Evolutionary conservation across 345 rosid species (phyloP).

Genomic region (Lenwebbia sp.): DNA sequence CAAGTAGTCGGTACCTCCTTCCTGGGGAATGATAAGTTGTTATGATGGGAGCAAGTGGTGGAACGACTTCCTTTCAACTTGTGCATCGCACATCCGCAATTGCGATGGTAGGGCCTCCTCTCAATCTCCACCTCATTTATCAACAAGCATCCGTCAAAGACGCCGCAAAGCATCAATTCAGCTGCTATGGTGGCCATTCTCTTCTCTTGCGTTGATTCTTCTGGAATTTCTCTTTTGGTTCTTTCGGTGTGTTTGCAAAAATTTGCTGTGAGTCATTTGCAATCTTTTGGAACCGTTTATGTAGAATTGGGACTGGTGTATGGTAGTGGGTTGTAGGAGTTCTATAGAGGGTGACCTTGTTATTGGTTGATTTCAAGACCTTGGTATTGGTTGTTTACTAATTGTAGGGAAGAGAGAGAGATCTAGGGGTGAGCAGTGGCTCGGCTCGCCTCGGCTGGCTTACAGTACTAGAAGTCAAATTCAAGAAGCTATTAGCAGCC

Average conservation of each 20-base stretch:
- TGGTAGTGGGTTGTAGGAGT: background rate
- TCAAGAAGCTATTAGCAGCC: background rate
- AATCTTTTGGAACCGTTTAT: too few relatives aligned
- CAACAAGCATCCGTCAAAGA: background rate
- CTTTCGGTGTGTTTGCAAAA: background rate
- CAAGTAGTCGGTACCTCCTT: background rate
- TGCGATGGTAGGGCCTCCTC: constrained; percentile 1
- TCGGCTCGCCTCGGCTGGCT: background rate
- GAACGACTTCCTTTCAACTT: background rate
- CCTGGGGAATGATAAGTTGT: background rate
- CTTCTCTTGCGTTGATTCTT: background rate
- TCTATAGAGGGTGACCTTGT: background rate
- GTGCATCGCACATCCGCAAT: constrained; percentile 7
- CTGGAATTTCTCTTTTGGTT: too few relatives aligned
- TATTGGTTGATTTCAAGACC: too few relatives aligned
- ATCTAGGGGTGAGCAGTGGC: too few relatives aligned
- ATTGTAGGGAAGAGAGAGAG: too few relatives aligned
- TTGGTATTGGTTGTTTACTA: too few relatives aligned
- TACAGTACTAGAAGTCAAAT: background rate
- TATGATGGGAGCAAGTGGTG: background rate
- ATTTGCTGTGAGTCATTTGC: background rate
- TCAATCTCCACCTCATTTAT: background rate
- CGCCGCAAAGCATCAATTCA: background rate
- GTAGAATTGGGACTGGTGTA: background rate
- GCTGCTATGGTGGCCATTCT: background rate